phyloP scores from a whole-genome alignment of 306 rosid genomes.

The Mucuna pruriens region DNA sequence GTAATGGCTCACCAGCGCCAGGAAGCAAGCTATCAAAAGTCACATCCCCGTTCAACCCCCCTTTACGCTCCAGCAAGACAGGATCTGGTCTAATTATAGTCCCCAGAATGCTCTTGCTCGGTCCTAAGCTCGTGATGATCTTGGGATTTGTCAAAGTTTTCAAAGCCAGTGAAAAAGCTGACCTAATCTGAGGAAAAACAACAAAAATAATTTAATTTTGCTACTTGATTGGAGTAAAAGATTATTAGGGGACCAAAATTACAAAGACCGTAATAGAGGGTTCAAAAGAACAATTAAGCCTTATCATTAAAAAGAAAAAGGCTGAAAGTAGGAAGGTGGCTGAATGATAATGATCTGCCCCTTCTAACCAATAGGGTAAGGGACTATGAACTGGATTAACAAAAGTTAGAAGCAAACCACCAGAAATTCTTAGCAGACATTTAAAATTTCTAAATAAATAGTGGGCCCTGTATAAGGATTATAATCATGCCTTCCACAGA shows the following conservation, averaged over 20 bases:
- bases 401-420: conserved; percentile 19
- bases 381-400: neutral
- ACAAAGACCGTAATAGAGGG: neutral
- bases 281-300: neutral
- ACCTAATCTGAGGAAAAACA: conserved; percentile 65
- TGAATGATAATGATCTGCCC: neutral
- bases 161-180: conserved; percentile 90
- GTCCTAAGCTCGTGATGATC: conserved; percentile 65
- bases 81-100: conserved; percentile 93
- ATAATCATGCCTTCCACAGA: conserved; percentile 2
- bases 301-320: neutral
- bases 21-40: conserved; percentile 85
- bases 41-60: conserved; percentile 71
- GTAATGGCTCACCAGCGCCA: conserved; percentile 85
- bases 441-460: neutral
- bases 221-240: neutral
- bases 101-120: conserved; percentile 86
- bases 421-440: conserved; percentile 15
- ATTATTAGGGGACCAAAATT: neutral
- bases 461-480: neutral
- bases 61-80: conserved; percentile 74
- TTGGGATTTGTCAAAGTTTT: conserved; percentile 78
- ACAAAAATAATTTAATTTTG: neutral
- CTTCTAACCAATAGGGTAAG: neutral
- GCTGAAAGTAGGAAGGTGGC: neutral